Base-by-base conservation (phyloP, 306 rosid genomes). In the Amphicarpaea edgeworthii region DNA sequence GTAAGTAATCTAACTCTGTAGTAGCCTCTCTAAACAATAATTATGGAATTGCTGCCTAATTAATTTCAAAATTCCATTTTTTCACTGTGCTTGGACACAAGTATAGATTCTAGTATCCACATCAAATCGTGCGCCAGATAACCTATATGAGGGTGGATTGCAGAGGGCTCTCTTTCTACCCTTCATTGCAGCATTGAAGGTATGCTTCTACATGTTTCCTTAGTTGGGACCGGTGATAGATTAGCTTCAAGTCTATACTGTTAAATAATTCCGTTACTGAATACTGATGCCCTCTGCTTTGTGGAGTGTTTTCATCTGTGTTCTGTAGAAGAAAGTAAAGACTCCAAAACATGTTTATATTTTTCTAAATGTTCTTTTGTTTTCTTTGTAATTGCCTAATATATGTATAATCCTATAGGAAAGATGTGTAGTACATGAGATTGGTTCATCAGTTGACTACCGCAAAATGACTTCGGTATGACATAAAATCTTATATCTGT, bases 131-230 rank as follows among this genome's bases (percentile, higher is more conserved):
- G 97, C 96, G 55, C 98, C 98, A 20, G 97, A 92, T 81, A 89
- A 83, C 43, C 87, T 95, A 6, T 95, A 95, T 9, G 98, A 95
- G 82, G 96, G 98, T 60, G 98, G 98, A 84, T 80, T 95, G 78
- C 98, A 95, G 81, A 88, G 98, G 85, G 96, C 92, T 84, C 97
- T 95, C 81, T 95, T 95, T 82, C 84, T 92, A 60, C 97, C 97
- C 41, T 95, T 95, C 87, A 92, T 95, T 83, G 83, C 92, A 1
- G 70, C 92, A 55, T 66, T 95, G 86, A 92, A 95, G 98, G 98
- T 93, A 79, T 4, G 37, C 66, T 54, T 59, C 15, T 30, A 45
- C 78, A 49, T 72, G 20, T 78, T 46, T 54, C 45, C 19, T 58
- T 14, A 15, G 26, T 68, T 65, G 46, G 69, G 65, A 68, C 23